A percentile compares a stretch with the other conserved stretches of the same genome.
Conservation (phyloP, 345 rosid genomes). For the Leavenworthia alabamica region DNA sequence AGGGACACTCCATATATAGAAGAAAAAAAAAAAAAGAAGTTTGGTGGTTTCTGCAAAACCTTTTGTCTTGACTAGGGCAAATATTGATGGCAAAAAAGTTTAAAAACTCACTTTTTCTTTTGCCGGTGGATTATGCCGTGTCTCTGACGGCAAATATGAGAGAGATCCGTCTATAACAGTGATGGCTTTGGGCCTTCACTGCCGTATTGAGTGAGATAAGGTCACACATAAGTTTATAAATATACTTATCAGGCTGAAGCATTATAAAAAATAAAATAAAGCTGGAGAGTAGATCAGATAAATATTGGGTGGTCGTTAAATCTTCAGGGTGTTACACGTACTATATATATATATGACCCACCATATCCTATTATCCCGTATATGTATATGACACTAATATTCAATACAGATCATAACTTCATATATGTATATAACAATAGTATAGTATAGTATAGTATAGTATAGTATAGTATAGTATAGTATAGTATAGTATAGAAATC, state of each 20-base stretch:
- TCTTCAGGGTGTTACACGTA: constrained; percentile 7
- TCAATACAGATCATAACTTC: too few species aligned
- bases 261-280: neutral
- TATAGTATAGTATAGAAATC: too few species aligned
- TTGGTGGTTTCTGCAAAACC: constrained; percentile 14
- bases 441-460: too few species aligned
- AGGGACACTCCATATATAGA: constrained; percentile 7
- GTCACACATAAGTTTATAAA: neutral
- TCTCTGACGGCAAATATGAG: constrained; percentile 22
- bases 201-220: constrained; percentile 13
- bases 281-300: neutral
- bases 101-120: neutral
- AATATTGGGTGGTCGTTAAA: neutral
- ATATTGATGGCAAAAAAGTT: constrained; percentile 5
- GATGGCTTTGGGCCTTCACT: neutral
- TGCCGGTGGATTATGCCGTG: constrained; percentile 29
- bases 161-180: neutral
- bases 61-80: constrained; percentile 16
- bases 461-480: too few species aligned
- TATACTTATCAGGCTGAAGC: neutral
- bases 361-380: constrained; percentile 7
- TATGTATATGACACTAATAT: too few species aligned
- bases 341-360: neutral
- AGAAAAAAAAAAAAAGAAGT: neutral
- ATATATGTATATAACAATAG: too few species aligned